Base-by-base conservation (phyloP, 495 filamentous ascomycete species). In the Aspergillus bertholletiae region DNA sequence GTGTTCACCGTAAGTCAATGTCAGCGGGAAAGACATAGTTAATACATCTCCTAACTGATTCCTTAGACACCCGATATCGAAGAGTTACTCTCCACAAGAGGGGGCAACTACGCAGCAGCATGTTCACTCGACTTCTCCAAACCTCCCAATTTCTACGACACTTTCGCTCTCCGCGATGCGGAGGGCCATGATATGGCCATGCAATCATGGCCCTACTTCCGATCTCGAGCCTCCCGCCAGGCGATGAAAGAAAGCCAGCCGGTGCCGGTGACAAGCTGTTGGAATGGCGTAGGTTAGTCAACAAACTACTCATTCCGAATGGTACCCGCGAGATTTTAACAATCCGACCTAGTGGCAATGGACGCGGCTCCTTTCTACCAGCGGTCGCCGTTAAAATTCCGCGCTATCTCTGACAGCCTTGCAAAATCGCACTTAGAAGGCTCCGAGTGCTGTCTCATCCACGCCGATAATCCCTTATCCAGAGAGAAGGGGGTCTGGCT, bases 401-500 rank as follows among this genome's bases (percentile, higher is more conserved):
- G 90, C 34, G 88, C 85, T 23, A 80, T 92, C 46, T 63, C 82
- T 0, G 89, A 93, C 56, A 77, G 68, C 1, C 80, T 95, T 7
- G 88, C 89, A 0, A 59, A 69, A 2, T 64, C 67, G 2, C 89
- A 92, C 62, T 72, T 95, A 41, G 90, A 93, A 62, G 90, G 77
- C 24, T 88, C 84, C 5, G 90, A 95, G 65, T 92, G 89, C 70
- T 95, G 90, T 66, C 78, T 93, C 12, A 87, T 93, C 23, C 90
- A 93, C 62, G 82, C 80, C 3, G 90, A 93, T 60, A 92, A 92
- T 60, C 73, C 71, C 0, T 53, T 80, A 13, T 74, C 77, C 2
- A 49, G 55, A 1, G 61, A 71, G 23, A 73, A 79, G 37, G 89
- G 89, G 11, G 83, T 92, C 3, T 95, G 79, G 66, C 61, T 95